Percentiles rank a stretch among this genome's conserved stretches.
Conservation (phyloP, 441 rosid genomes). For the Eruca vesicaria region DNA sequence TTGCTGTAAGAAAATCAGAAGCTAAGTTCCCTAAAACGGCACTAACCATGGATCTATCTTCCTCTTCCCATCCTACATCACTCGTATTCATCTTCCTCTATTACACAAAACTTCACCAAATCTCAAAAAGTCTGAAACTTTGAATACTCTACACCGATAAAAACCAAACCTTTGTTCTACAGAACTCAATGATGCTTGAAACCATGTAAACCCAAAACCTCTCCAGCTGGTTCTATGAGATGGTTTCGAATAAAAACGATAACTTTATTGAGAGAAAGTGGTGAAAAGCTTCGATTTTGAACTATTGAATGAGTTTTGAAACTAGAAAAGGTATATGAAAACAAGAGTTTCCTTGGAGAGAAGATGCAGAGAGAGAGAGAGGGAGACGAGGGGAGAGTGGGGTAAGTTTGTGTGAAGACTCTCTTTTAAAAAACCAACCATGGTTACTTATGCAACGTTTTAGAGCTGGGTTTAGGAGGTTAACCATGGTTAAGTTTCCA, state of each 20-base stretch:
- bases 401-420: slow-evolving; percentile 13
- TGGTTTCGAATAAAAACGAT: neutral
- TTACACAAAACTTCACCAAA: slow-evolving; percentile 22
- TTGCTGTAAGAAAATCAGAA: slow-evolving; percentile 67
- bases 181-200: slow-evolving; percentile 19
- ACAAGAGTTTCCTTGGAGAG: slow-evolving; percentile 9
- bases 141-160: slow-evolving; percentile 17
- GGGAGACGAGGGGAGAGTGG: slow-evolving; percentile 38
- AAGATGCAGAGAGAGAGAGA: slow-evolving; percentile 36
- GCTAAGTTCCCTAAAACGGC: slow-evolving; percentile 81
- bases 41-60: slow-evolving; percentile 58
- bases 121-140: slow-evolving; percentile 15
- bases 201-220: slow-evolving; percentile 19
- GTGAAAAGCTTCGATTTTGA: neutral
- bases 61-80: slow-evolving; percentile 68
- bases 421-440: slow-evolving; percentile 17
- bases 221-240: slow-evolving; percentile 14
- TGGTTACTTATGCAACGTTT: slow-evolving; percentile 23
- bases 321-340: slow-evolving; percentile 3
- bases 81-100: slow-evolving; percentile 48
- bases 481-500: slow-evolving; percentile 32
- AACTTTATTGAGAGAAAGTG: neutral
- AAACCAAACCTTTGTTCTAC: slow-evolving; percentile 27
- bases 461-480: slow-evolving; percentile 2
- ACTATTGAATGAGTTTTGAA: neutral